Percentiles rank a stretch among this genome's conserved stretches.
These are phyloP conservation scores for Saccharomyces hybrid DNA, from an alignment of 1,139 yeast species.

Conservation along the genomic window DNA sequence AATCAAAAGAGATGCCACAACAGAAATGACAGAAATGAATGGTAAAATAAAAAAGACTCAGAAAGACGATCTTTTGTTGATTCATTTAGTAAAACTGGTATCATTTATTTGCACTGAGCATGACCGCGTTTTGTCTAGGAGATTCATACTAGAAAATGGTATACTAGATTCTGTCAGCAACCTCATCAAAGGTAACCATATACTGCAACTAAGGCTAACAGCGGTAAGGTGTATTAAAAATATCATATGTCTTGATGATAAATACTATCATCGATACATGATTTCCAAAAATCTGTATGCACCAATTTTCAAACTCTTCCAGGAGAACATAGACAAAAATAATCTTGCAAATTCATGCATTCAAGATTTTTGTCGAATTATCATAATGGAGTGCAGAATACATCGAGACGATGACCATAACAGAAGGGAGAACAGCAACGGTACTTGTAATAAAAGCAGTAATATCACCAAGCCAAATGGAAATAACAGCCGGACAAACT, in stretches of 20 bases:
- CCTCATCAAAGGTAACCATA: slow-evolving; percentile 36
- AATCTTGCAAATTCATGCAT: slow-evolving; percentile 72
- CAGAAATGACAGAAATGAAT: slow-evolving; percentile 7
- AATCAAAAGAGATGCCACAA: slow-evolving; percentile 24
- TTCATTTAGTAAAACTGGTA: slow-evolving; percentile 62
- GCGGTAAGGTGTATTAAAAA: slow-evolving; percentile 59
- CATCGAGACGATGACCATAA: slow-evolving; percentile 20
- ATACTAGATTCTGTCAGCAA: slow-evolving; percentile 48
- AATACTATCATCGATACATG: slow-evolving; percentile 48
- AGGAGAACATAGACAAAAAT: slow-evolving; percentile 44
- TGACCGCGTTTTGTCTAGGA: slow-evolving; percentile 46
- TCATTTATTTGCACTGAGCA: slow-evolving; percentile 64
- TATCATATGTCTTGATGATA: slow-evolving; percentile 55
- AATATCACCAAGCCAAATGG: not conserved
- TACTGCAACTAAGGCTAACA: slow-evolving; percentile 52
- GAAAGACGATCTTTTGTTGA: slow-evolving; percentile 42
- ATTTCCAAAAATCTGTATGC: slow-evolving; percentile 49
- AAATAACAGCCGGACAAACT: slow-evolving; percentile 32
- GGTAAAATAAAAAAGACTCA: slow-evolving; percentile 9
- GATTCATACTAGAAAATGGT: slow-evolving; percentile 52
- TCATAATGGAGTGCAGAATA: slow-evolving; percentile 32
- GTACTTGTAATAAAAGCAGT: not conserved
- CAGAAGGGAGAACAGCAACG: slow-evolving; percentile 6
- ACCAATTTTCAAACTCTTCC: slow-evolving; percentile 45
- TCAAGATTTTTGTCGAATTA: slow-evolving; percentile 56